Base-by-base conservation (phyloP, 805 yeast genomes). In the Zygotorulaspora sp. region DNA sequence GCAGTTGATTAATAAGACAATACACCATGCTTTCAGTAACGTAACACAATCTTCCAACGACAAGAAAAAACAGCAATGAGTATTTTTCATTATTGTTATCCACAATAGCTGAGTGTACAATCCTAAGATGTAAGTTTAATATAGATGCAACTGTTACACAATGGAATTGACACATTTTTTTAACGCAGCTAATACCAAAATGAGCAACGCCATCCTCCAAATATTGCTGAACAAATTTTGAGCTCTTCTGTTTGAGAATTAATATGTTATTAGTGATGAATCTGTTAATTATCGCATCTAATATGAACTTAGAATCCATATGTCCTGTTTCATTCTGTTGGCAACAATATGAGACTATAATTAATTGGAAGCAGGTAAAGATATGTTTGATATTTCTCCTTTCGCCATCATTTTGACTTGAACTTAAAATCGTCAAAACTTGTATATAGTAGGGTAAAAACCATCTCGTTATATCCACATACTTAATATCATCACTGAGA, bases 301-400 rank as follows among this genome's bases (percentile, higher is more conserved):
- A 18, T 8, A 42, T 13, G 13, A 28, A 39, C 15, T 17, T 42
- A 19, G 26, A 16, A 13, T 27, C 20, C 12, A 19, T 22, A 6
- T 20, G 30, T 20, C 21, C 30, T 3, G 35, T 14, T 4, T 28
- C 30, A 4, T 24, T 16, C 14, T 34, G 25, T 10, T 24, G 42
- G 17, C 51, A 38, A 35, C 39, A 41, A 30, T 47, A 45, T 2
- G 60, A 55, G 1, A 49, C 27, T 11, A 55, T 13, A 6, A 55
- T 17, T 5, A 40, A 22, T 29, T 57, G 55, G n/a, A 53, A 45
- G 21, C 52, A 46, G 8, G 39, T 29, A 8, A 38, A 36, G 10
- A 53, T 21, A n/a, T 36, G 42, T 3, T 24, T 18, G 7, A 41
- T 20, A 6, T 30, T 33, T 15, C 17, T 29, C 11, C 36, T 31